Evolutionary conservation across 2,329 filamentous ascomycete species (phyloP).

Genomic region (Phaeosphaeriaceae sp.): DNA sequence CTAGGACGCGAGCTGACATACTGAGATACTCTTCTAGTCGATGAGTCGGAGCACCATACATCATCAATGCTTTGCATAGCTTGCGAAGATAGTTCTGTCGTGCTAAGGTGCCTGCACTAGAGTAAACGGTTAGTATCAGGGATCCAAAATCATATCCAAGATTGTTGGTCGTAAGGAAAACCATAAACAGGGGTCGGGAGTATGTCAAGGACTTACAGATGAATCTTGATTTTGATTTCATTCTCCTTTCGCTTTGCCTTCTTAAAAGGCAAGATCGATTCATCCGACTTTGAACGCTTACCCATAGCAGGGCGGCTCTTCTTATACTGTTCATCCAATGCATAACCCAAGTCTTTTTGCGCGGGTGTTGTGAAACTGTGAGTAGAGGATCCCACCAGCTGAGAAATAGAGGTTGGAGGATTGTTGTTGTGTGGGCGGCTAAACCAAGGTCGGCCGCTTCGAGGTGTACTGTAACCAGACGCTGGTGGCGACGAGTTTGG

Average conservation of each 20-base stretch:
- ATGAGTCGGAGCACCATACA: slow-evolving; percentile 88
- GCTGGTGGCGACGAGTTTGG: slow-evolving; percentile 48
- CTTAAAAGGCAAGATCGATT: slow-evolving; percentile 47
- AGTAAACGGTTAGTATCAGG: not conserved
- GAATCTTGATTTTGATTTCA: slow-evolving; percentile 64
- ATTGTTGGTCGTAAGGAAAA: no score
- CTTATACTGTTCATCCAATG: slow-evolving; percentile 51
- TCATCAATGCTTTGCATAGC: slow-evolving; percentile 85
- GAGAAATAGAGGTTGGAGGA: slow-evolving; percentile 52
- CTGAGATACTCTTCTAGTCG: slow-evolving; percentile 89
- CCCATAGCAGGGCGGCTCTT: slow-evolving; percentile 45
- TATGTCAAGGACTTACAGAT: slow-evolving; percentile 50
- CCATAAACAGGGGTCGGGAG: not conserved
- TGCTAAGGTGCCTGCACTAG: slow-evolving; percentile 69
- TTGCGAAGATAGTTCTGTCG: slow-evolving; percentile 84
- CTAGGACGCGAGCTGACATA: slow-evolving; percentile 86
- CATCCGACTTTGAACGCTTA: slow-evolving; percentile 46
- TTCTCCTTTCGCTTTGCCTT: slow-evolving; percentile 52
- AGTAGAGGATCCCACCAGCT: slow-evolving; percentile 53
- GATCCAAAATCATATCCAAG: no score
- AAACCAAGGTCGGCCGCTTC: slow-evolving; percentile 46
- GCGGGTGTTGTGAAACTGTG: slow-evolving; percentile 50
- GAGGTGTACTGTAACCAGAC: slow-evolving; percentile 53
- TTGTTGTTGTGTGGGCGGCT: slow-evolving; percentile 39
- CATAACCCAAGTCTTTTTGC: slow-evolving; percentile 50